Base-by-base conservation (phyloP, 2,329 filamentous ascomycete species). In the Stachybotrys echinatus region DNA sequence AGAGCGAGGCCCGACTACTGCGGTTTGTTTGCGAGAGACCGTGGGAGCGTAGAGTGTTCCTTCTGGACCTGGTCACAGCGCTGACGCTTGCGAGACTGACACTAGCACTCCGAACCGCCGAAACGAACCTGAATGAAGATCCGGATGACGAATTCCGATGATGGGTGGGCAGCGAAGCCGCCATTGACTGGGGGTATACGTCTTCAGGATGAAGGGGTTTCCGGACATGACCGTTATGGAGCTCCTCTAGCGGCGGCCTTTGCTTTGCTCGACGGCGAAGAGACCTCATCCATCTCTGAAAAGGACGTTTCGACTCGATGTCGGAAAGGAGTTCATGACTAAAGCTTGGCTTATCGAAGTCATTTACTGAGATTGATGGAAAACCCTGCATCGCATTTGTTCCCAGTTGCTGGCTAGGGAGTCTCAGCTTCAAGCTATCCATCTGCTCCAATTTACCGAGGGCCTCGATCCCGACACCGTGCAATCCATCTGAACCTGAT, bases 21-120 rank as follows among this genome's bases (percentile, higher is more conserved):
- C 79, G 78, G 50, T 85, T 82, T 43, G 83, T 80, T 54, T 76
- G 77, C 42, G 84, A 80, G 48, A 77, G 75, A 40, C 73, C 67
- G 57, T 73, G 68, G 39, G 84, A 81, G 48, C 74, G 74, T 20
- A 69, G 64, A 8, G 72, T 75, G 48, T 74, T 74, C 53, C 68
- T 74, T 52, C 77, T 77, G 12, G 85, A 86, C 48, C 80, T 78
- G 27, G 81, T 80, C 44, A 81, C 74, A 52, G 87, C 74, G 66
- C 88, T 95, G 56, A 81, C 77, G 59, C 85, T 89, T 45, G 84
- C 80, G 52, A 92, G 73, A 52, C 90, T 95, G 52, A 89, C 76
- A 52, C 87, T 92, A 48, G 88, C 87, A 54, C 89, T 94, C 64
- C 87, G 90, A 57, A 95, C 79, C 17, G 83, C 86, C n/a, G 85